Base-by-base conservation (phyloP, 108 stramenopile genomes). In the Nitzschia sp. region DNA sequence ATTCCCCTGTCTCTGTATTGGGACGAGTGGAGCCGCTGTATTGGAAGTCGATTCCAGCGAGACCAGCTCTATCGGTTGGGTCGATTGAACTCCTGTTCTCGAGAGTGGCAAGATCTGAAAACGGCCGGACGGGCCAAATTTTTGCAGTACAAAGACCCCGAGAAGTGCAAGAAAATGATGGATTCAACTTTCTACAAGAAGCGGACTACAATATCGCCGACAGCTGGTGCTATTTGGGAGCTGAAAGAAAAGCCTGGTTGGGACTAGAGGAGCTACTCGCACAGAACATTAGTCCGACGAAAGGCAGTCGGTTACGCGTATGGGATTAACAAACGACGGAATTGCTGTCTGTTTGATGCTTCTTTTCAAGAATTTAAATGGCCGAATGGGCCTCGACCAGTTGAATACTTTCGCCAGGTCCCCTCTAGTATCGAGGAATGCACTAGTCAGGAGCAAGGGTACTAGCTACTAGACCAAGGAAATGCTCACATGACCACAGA, bases 151-250 rank as follows among this genome's bases (percentile, higher is more conserved):
- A 74, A 73, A 22, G 75, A 85, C 64, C 73, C 72, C 25, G 56
- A 81, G 1, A 69, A 79, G 58, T 89, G 89, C 17, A 31, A 68
- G 46, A 30, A 70, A 66, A 22, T 93, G 45, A 38, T 89, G 9
- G 82, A 75, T 33, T 45, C 62, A 17, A 93, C 92, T 3, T 76
- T 78, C 56, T 93, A 85, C 70, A 69, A 71, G 36, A 73, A 83
- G 45, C 76, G 83, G 62, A 73, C 75, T 45, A 84, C 70, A 33
- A 71, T 72, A 25, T 89, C 87, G 36, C 88, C 92, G 1, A 93
- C 92, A 58, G 87, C 88, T 2, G 89, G 89, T 35, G 74, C 82
- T 44, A 91, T 93, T 67, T 93, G 92, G 92, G 88, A 90, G 41
- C 66, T 89, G 58, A 93, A 93, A 60, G 88, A 93, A 46, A 62